Base-by-base conservation (phyloP, 2,329 filamentous ascomycete species). In the Penicillium sp. region DNA sequence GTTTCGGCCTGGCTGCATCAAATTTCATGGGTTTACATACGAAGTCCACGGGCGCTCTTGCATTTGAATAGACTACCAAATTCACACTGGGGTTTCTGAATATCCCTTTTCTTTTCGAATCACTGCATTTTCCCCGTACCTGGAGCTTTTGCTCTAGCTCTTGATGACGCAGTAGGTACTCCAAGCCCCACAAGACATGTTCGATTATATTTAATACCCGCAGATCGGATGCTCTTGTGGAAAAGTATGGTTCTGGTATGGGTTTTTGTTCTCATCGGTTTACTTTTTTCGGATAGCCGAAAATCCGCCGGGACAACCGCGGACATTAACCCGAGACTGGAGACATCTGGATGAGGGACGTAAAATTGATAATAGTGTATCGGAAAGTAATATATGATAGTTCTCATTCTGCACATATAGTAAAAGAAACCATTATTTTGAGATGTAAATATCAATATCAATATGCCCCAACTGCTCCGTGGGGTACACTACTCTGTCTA, bases 11-110 rank as follows among this genome's bases (percentile, higher is more conserved):
- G 54, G 58, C 54, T 62, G 39, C 53, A 59, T 61, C 32, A 35
- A 38, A 55, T 53, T 39, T 51, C 24, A 50, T 58, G 60, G 60
- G 55, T 50, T 54, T 59, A 47, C 52, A 57, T 60, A 57, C 29
- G 57, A 61, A 31, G 55, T 40, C 37, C 20, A 56, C 39, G 47
- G 59, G 56, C 54, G 54, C 56, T 53, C 29, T 59, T 53, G 48
- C 55, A 61, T 64, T 53, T 59, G 39, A 57, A 61, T 64, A 65
- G 60, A 65, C 53, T 56, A 61, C 59, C 60, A 56, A 56, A 56
- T 63, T 62, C 56, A 37, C 40, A 48, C 18, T 49, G 53, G 57
- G 43, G 22, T 26, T 26, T 55, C 38, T 37, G 34, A 24, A 50
- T 32, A 38, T 40, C 35, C 40, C 40, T 26, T 29, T 14, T 26